Conservation (phyloP, 2,329 filamentous ascomycete genomes). For the Diaporthe sp. region DNA sequence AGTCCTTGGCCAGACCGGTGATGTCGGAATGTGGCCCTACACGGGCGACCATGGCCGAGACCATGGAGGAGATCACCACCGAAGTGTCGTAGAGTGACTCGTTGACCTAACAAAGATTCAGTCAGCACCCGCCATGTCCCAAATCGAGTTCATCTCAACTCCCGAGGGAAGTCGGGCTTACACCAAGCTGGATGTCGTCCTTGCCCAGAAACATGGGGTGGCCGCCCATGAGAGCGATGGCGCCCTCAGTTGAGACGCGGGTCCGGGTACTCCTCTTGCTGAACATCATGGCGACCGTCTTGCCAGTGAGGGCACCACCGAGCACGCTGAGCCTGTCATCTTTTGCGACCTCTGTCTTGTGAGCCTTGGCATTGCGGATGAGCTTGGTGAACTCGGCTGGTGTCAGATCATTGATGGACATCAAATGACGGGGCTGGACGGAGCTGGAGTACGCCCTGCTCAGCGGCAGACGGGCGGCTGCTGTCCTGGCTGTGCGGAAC, state of each 20-base stretch:
- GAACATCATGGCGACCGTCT: conserved; percentile 95
- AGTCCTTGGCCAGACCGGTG: conserved; percentile 75
- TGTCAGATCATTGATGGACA: conserved; percentile 89
- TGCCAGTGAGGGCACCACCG: conserved; percentile 72
- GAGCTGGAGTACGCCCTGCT: conserved; percentile 57
- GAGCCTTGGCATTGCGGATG: conserved; percentile 81
- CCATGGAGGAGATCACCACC: conserved; percentile 93
- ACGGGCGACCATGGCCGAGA: conserved; percentile 83
- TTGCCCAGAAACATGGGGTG: conserved; percentile 97
- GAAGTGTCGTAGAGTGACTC: conserved; percentile 95
- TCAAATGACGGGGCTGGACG: conserved; percentile 77
- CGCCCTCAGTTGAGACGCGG: conserved; percentile 91
- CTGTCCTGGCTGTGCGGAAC: conserved; percentile 39
- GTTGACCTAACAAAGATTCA: conserved; percentile 71
- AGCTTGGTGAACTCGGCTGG: conserved; percentile 82
- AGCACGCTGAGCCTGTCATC: conserved; percentile 69
- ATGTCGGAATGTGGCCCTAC: conserved; percentile 84
- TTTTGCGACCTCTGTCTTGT: conserved; percentile 83
- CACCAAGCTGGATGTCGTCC: conserved; percentile 95
- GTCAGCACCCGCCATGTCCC: background rate
- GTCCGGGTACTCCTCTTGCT: conserved; percentile 95
- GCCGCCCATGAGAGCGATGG: conserved; percentile 87
- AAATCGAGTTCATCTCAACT: background rate
- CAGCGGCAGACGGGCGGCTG: conserved; percentile 46
- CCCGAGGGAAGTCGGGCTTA: conserved; percentile 50